These are phyloP conservation scores for Arthonia radiata DNA, from an alignment of 495 filamentous ascomycete genomes.

Conservation along the genomic window DNA sequence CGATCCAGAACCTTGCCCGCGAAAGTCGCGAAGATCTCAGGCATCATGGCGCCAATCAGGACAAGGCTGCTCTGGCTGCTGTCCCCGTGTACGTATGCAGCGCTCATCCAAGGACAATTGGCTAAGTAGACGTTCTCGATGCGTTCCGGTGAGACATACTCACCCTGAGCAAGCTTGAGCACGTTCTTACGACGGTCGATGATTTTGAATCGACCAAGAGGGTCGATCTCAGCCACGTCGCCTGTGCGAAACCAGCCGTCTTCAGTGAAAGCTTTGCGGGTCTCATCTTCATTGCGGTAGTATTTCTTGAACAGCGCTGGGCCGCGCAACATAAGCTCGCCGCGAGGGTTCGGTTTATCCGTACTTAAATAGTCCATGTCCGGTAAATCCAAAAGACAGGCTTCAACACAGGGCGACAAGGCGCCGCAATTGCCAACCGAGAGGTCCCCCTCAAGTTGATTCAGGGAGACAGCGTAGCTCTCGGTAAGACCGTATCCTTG, in stretches of 20 bases:
- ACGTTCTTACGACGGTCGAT: conserved; percentile 97
- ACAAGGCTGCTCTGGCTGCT: conserved; percentile 62
- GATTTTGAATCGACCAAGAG: conserved; percentile 67
- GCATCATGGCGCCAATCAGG: conserved; percentile 65
- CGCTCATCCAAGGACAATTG: conserved; percentile 46
- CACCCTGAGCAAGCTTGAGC: conserved; percentile 88
- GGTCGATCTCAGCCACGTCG: conserved; percentile 67
- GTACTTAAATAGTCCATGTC: conserved; percentile 86
- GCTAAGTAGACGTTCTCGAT: conserved; percentile 85
- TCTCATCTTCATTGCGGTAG: conserved; percentile 71
- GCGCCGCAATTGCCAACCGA: conserved; percentile 61
- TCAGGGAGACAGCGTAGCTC: conserved; percentile 57
- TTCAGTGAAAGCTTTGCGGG: conserved; percentile 49
- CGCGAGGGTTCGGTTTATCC: conserved; percentile 80
- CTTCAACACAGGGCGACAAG: conserved; percentile 38
- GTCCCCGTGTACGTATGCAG: conserved; percentile 82
- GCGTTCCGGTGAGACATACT: conserved; percentile 93
- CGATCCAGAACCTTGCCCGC: conserved; percentile 50
- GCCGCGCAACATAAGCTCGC: conserved; percentile 69
- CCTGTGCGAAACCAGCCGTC: conserved; percentile 97
- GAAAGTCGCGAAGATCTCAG: conserved; percentile 54
- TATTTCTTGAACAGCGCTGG: conserved; percentile 60
- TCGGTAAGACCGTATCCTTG: conserved; percentile 94
- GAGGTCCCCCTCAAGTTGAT: conserved; percentile 45
- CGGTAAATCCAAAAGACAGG: conserved; percentile 64